A percentile compares a stretch with the other conserved stretches of the same genome.
phyloP scores from a whole-genome alignment of 768 basidiomycete genomes.

The Kwoniella pini region DNA sequence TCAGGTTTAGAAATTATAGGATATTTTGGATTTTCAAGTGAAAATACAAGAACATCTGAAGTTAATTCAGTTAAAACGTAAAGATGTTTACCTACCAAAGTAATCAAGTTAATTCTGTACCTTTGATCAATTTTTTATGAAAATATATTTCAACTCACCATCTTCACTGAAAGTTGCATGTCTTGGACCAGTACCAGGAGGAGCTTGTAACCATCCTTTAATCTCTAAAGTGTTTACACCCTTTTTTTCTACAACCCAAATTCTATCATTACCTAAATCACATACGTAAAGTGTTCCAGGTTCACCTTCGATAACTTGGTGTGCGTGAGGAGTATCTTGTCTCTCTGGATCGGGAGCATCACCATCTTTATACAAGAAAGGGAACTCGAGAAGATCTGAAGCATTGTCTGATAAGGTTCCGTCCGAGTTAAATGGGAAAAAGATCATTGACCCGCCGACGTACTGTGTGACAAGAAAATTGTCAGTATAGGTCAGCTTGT shows the following conservation, averaged over 20 bases:
- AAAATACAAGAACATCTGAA: constrained; percentile 41
- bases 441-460: constrained; percentile 64
- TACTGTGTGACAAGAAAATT: constrained; percentile 60
- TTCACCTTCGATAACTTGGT: constrained; percentile 30
- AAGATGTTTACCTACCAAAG: constrained; percentile 50
- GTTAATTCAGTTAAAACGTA: constrained; percentile 51
- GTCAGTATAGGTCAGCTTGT: background rate
- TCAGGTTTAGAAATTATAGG: constrained; percentile 38
- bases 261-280: constrained; percentile 64
- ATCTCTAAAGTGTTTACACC: constrained; percentile 58
- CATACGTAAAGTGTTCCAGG: constrained; percentile 56
- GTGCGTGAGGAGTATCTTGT: constrained; percentile 33
- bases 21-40: constrained; percentile 25
- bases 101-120: no score
- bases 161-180: constrained; percentile 26
- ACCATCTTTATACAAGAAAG: constrained; percentile 44
- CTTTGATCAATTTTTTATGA: no score
- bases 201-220: constrained; percentile 53
- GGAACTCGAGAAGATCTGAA: constrained; percentile 54
- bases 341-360: constrained; percentile 64
- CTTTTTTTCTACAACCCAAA: constrained; percentile 62
- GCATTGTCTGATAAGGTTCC: constrained; percentile 35
- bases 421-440: constrained; percentile 61
- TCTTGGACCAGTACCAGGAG: constrained; percentile 45
- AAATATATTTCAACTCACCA: constrained; percentile 3